Percentiles rank a stretch among this genome's conserved stretches.
Conservation (phyloP, 106 monocot species). For the Dendrobium officinale region DNA sequence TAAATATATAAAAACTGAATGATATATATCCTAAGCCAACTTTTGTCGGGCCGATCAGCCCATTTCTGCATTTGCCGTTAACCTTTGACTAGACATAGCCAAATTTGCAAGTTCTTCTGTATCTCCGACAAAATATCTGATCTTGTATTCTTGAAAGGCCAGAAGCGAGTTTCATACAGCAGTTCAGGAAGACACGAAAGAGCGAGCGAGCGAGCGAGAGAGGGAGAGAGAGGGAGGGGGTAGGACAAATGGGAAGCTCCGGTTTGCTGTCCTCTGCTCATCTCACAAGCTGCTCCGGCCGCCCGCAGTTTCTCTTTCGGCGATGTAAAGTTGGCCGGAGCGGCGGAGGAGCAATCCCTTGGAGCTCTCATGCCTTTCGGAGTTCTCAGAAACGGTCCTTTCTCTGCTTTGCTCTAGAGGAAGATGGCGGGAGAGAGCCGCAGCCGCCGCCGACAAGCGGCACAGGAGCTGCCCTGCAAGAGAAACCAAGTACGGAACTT, state of each 20-base stretch:
- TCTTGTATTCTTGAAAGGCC: too few species aligned
- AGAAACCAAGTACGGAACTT: background rate
- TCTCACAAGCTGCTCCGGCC: background rate
- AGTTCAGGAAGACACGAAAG: background rate
- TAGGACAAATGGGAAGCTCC: background rate
- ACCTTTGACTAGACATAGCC: too few species aligned
- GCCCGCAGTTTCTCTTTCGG: background rate
- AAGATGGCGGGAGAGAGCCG: background rate
- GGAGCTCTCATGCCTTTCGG: background rate
- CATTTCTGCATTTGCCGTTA: too few species aligned
- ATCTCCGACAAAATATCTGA: too few species aligned
- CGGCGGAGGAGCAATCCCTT: background rate
- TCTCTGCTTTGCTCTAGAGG: background rate
- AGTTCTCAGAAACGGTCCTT: background rate
- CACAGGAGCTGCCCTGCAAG: background rate
- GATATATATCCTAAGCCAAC: too few species aligned
- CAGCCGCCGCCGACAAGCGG: background rate
- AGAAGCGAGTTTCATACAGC: background rate
- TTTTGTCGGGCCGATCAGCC: too few species aligned
- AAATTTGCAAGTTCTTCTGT: too few species aligned
- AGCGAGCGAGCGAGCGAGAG: background rate
- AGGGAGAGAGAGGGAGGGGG: background rate
- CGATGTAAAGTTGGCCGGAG: background rate
- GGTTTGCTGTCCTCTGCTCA: background rate
- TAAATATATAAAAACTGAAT: too few species aligned